Percentiles rank a stretch among this genome's conserved stretches.
phyloP scores from a whole-genome alignment of 1,139 yeast species.

The Suhomyces chickasaworum region DNA sequence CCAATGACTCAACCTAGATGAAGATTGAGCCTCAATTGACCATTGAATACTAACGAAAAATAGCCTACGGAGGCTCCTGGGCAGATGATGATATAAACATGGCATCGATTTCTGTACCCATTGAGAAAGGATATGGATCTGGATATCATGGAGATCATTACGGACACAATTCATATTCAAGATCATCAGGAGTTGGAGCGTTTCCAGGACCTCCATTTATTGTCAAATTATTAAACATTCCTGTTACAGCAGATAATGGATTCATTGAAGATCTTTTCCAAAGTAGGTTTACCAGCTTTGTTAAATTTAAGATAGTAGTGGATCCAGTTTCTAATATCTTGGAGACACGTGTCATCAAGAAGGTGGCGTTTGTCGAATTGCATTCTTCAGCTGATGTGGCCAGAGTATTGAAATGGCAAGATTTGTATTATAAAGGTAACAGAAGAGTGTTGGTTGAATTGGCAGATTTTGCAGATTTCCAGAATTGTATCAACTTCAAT shows the following conservation, averaged over 20 bases:
- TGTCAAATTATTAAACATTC: conserved; percentile 54
- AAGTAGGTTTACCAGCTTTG: conserved; percentile 43
- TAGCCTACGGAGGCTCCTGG: conserved; percentile 61
- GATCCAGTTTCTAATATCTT: conserved; percentile 46
- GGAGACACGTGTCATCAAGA: conserved; percentile 44
- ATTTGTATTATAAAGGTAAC: conserved; percentile 41
- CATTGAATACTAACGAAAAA: conserved; percentile 9
- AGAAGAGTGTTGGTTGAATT: conserved; percentile 45
- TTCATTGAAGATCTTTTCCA: conserved; percentile 47
- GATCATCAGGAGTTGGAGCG: conserved; percentile 13
- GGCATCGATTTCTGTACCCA: conserved; percentile 64
- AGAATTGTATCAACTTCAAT: conserved; percentile 45
- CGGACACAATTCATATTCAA: conserved; percentile 13
- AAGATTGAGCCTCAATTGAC: background rate
- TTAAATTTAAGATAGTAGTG: conserved; percentile 44
- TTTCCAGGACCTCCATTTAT: conserved; percentile 56
- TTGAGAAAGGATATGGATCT: conserved; percentile 19
- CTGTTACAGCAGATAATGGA: conserved; percentile 40
- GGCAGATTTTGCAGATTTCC: conserved; percentile 54
- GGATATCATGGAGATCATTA: conserved; percentile 11
- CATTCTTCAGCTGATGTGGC: conserved; percentile 47
- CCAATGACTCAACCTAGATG: background rate
- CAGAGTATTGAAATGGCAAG: conserved; percentile 49
- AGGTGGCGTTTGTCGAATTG: conserved; percentile 66
- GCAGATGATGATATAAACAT: conserved; percentile 77